Evolutionary conservation across 768 basidiomycete genomes (phyloP).

Genomic region (Paxillus involutus): DNA sequence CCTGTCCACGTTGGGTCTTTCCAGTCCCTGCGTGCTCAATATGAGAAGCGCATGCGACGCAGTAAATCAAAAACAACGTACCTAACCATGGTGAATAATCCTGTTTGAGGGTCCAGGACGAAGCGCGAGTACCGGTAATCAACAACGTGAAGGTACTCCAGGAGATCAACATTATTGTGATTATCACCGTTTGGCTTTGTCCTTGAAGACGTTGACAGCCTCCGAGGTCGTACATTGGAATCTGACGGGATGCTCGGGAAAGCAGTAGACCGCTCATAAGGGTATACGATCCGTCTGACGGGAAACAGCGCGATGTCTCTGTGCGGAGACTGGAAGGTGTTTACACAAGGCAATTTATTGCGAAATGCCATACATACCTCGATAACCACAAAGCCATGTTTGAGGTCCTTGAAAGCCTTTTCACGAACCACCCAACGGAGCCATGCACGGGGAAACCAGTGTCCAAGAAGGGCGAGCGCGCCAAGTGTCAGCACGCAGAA

Average conservation of each 20-base stretch:
- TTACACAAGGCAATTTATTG: slow-evolving; percentile 19
- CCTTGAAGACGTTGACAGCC: slow-evolving; percentile 21
- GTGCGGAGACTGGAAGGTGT: slow-evolving; percentile 65
- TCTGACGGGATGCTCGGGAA: slow-evolving; percentile 50
- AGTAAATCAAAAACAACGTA: slow-evolving; percentile 29
- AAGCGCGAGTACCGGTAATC: slow-evolving; percentile 95
- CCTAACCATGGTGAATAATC: slow-evolving; percentile 82
- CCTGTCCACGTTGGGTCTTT: slow-evolving; percentile 75
- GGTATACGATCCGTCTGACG: slow-evolving; percentile 66
- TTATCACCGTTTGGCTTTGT: slow-evolving; percentile 34
- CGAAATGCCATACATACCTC: slow-evolving; percentile 59
- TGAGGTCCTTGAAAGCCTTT: slow-evolving; percentile 73
- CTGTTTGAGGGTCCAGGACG: slow-evolving; percentile 80
- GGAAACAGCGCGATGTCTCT: slow-evolving; percentile 81
- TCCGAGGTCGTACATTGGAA: slow-evolving; percentile 26
- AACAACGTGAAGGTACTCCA: slow-evolving; percentile 62
- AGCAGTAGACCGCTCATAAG: slow-evolving; percentile 76
- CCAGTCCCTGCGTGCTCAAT: slow-evolving; percentile 70
- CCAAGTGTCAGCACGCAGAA: slow-evolving; percentile 72
- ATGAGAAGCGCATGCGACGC: neutral
- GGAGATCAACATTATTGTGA: slow-evolving; percentile 32
- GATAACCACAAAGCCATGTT: slow-evolving; percentile 78
- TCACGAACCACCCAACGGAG: slow-evolving; percentile 82
- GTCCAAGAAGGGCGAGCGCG: slow-evolving; percentile 73
- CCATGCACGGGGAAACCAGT: slow-evolving; percentile 95